A percentile compares a stretch with the other conserved stretches of the same genome.
Evolutionary conservation across 768 basidiomycete species (phyloP).

Genomic region (Dendrothele bispora): DNA sequence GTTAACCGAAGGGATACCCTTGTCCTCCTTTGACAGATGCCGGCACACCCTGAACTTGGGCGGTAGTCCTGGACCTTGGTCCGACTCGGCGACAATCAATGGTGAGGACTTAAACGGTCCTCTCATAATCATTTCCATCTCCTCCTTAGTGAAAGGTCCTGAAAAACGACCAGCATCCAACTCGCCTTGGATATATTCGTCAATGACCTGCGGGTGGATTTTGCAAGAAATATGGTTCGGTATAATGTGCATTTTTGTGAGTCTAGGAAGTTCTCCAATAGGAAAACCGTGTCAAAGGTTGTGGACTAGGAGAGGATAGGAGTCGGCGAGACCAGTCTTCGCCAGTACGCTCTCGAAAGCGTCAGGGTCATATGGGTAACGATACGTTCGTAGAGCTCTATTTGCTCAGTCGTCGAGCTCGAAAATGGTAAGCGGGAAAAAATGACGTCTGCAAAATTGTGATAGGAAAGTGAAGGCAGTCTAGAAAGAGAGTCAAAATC

Average conservation of each 20-base stretch:
- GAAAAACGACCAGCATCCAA: constrained; percentile 11
- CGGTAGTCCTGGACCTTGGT: constrained; percentile 10
- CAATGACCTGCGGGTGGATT: constrained; percentile 7
- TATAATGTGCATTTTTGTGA: constrained; percentile 16
- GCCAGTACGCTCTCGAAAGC: too few species aligned
- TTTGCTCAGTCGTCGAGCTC: too few species aligned
- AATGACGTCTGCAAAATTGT: too few species aligned
- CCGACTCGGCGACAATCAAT: constrained; percentile 14
- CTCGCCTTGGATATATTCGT: constrained; percentile 17
- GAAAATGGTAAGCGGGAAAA: too few species aligned
- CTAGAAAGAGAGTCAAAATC: too few species aligned
- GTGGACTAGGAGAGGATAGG: constrained; percentile 16
- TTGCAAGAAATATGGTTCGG: constrained; percentile 19
- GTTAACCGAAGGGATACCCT: constrained; percentile 11
- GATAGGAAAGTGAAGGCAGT: too few species aligned
- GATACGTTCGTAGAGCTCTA: too few species aligned
- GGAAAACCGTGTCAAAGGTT: constrained; percentile 23
- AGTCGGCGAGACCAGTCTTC: neutral
- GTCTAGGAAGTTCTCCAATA: constrained; percentile 20
- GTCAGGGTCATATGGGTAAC: too few species aligned
- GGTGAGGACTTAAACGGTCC: constrained; percentile 31
- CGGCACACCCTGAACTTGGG: constrained; percentile 19
- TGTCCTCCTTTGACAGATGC: constrained; percentile 17
- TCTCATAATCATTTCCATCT: constrained; percentile 22
- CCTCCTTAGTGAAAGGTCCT: constrained; percentile 18